Conservation (phyloP, 306 rosid species). For the Lathyrus tuberosus region DNA sequence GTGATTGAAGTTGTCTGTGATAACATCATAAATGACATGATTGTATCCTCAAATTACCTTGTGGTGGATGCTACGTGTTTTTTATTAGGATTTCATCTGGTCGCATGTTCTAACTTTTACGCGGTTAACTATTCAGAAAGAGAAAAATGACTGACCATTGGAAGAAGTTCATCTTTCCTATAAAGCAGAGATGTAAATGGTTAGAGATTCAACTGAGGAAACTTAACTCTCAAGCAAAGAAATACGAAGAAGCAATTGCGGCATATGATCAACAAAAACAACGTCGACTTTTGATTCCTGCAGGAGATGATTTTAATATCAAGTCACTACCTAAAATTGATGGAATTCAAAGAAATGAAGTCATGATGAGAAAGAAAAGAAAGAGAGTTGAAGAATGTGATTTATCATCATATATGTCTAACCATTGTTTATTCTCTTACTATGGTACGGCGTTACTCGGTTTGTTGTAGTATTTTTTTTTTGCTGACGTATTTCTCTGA, state of each 20-base stretch:
- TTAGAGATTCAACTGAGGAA: slow-evolving; percentile 66
- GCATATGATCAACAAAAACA: slow-evolving; percentile 51
- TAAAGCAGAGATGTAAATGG: slow-evolving; percentile 91
- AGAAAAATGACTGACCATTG: slow-evolving; percentile 74
- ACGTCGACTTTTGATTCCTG: slow-evolving; percentile 42
- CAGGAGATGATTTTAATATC: slow-evolving; percentile 49
- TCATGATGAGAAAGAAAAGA: slow-evolving; percentile 82
- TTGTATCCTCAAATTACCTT: slow-evolving; percentile 7
- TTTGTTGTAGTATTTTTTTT: slow-evolving; percentile 20
- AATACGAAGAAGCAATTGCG: slow-evolving; percentile 63
- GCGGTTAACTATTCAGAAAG: slow-evolving; percentile 56
- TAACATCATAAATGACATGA: neutral
- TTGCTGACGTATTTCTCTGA: neutral
- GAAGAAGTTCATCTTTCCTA: slow-evolving; percentile 70
- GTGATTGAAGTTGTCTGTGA: slow-evolving; percentile 6
- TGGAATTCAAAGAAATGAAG: slow-evolving; percentile 48
- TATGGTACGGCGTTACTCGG: slow-evolving; percentile 56
- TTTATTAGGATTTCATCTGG: slow-evolving; percentile 5
- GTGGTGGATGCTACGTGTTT: slow-evolving; percentile 13
- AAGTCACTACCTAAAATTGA: slow-evolving; percentile 60
- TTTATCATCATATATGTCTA: slow-evolving; percentile 52
- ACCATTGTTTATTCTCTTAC: slow-evolving; percentile 77
- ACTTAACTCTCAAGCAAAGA: slow-evolving; percentile 55
- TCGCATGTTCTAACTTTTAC: slow-evolving; percentile 25
- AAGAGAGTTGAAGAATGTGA: slow-evolving; percentile 64